Conservation (phyloP, 2,329 filamentous ascomycete species). For the Diaporthe sp. region DNA sequence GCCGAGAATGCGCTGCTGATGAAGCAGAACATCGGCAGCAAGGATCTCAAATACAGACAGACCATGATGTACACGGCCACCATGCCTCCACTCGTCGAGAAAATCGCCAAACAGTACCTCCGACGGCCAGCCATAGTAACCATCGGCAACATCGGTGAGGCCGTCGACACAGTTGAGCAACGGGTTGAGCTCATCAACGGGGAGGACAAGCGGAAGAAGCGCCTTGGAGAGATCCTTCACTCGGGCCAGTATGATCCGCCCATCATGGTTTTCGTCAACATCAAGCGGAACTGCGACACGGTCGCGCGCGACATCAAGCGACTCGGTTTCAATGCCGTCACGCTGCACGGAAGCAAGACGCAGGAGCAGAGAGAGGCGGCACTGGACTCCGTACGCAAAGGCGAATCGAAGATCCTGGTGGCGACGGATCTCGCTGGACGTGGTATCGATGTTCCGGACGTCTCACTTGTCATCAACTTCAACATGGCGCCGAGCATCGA, state of each 20-base stretch:
- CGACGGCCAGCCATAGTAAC: slow-evolving; percentile 92
- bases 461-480: slow-evolving; percentile 96
- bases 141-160: slow-evolving; percentile 94
- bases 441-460: slow-evolving; percentile 97
- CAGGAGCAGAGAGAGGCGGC: slow-evolving; percentile 98
- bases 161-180: slow-evolving; percentile 97
- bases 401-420: slow-evolving; percentile 86
- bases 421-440: slow-evolving; percentile 95
- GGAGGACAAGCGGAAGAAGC: slow-evolving; percentile 97
- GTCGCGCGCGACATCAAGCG: slow-evolving; percentile 93
- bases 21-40: slow-evolving; percentile 79
- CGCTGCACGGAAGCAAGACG: slow-evolving; percentile 94
- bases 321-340: slow-evolving; percentile 91
- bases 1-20: slow-evolving; percentile 90
- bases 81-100: slow-evolving; percentile 92
- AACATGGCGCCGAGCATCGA: slow-evolving; percentile 97
- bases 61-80: slow-evolving; percentile 99
- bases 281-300: slow-evolving; percentile 98
- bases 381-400: slow-evolving; percentile 83
- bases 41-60: slow-evolving; percentile 83
- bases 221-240: slow-evolving; percentile 88
- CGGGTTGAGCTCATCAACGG: slow-evolving; percentile 90
- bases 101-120: slow-evolving; percentile 96
- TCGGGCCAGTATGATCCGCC: slow-evolving; percentile 85
- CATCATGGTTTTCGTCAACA: slow-evolving; percentile 99